Base-by-base conservation (phyloP, 2,329 filamentous ascomycete species). In the Trichoderma sp. region DNA sequence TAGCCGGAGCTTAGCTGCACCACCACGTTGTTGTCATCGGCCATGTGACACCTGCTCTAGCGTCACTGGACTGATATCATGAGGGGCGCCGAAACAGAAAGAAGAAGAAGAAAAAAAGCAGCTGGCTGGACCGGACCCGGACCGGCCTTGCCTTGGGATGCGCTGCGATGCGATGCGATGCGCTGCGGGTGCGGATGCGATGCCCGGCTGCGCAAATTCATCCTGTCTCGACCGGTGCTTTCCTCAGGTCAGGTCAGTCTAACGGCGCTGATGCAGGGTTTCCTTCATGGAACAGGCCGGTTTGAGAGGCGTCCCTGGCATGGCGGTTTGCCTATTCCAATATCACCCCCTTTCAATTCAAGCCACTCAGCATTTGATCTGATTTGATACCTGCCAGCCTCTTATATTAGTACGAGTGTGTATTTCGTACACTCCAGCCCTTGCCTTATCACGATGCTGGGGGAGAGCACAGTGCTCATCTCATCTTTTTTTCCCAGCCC, bases 21-120 rank as follows among this genome's bases (percentile, higher is more conserved):
- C 71, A 72, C 64, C 65, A 71, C 73, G 67, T 71, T 68, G 73
- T 68, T 55, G 63, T 57, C 72, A 71, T 26, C 50, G 67, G 57
- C 71, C 70, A 74, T 73, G 73, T 67, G 70, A 72, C 70, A 64
- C 55, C 53, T 57, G 68, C 64, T 58, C 64, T 74, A 73, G 72
- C 68, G 73, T 58, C 43, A 23, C n/a, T 53, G 47, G 47, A 53
- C 20, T 12, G 6, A 32, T 50, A 50, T 50, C 43, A 50, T 50
- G 43, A 50, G 43, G 43, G 43, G 43, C 43, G 55, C 17, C 17
- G 55, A 28, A n/a, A 32, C 26, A n/a, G 9, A 58, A 39, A 39
- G 26, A 53, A 43, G n/a, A 3, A 26, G 55, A 39, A 17, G 36
- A 17, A 17, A 15, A 39, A 39, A 17, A 17, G 39, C 39, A 43